A percentile compares a stretch with the other conserved stretches of the same genome.
phyloP scores from a whole-genome alignment of 2,329 filamentous ascomycete genomes.

The Aureobasidium mangrovei region DNA sequence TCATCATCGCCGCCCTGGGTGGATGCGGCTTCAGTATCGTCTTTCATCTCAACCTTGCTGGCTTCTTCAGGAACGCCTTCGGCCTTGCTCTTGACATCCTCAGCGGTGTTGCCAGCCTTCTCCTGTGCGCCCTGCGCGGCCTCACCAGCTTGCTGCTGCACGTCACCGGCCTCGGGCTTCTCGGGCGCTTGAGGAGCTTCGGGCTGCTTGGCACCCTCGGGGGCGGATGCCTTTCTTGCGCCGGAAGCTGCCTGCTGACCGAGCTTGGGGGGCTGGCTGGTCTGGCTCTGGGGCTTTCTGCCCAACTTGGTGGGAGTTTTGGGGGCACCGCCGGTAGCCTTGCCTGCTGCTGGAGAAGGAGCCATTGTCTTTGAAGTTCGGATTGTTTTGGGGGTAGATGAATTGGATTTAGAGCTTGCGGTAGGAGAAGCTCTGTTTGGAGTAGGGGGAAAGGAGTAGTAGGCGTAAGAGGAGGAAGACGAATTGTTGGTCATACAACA shows the following conservation, averaged over 20 bases:
- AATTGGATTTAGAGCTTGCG: constrained; percentile 26
- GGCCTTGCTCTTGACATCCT: constrained; percentile 32
- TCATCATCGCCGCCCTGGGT: constrained; percentile 26
- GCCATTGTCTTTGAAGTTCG: constrained; percentile 34
- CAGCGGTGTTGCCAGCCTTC: constrained; percentile 21
- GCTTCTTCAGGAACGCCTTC: constrained; percentile 28
- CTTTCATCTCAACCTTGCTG: constrained; percentile 29
- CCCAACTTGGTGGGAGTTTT: constrained; percentile 45
- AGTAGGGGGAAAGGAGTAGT: constrained; percentile 44
- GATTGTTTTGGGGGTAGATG: constrained; percentile 22
- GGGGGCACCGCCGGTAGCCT: constrained; percentile 35
- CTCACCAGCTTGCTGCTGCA: constrained; percentile 25
- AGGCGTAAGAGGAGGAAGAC: constrained; percentile 36
- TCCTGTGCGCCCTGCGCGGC: constrained; percentile 21
- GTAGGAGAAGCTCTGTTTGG: constrained; percentile 35
- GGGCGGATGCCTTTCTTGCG: constrained; percentile 19
- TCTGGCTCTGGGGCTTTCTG: constrained; percentile 34
- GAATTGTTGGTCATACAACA: constrained; percentile 41
- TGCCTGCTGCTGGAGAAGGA: constrained; percentile 43
- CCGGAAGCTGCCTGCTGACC: constrained; percentile 30
- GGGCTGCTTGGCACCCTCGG: constrained; percentile 22
- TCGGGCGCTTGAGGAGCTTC: constrained; percentile 15
- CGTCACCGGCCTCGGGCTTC: constrained; percentile 28
- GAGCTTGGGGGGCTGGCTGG: constrained; percentile 31
- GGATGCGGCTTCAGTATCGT: constrained; percentile 24